These are phyloP conservation scores for Graphilbum fragrans DNA, from an alignment of 2,329 filamentous ascomycete genomes.

Conservation along the genomic window DNA sequence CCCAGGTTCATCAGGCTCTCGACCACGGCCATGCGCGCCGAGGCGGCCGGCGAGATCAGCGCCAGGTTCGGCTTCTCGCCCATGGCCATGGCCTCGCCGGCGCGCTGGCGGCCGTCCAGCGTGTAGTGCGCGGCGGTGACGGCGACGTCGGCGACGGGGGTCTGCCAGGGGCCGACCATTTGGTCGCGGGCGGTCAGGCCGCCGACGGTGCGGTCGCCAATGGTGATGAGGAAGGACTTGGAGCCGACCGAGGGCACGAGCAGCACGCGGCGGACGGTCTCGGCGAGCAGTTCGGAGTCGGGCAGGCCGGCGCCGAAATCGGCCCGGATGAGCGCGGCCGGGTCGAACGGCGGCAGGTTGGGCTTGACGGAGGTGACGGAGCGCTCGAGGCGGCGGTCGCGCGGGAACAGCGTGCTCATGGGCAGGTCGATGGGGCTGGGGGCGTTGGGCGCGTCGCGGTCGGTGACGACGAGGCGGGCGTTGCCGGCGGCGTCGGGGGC, in stretches of 20 bases:
- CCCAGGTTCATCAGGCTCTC: constrained; percentile 90
- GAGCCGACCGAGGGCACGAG: constrained; percentile 85
- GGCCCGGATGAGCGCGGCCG: constrained; percentile 49
- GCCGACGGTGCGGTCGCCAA: constrained; percentile 84
- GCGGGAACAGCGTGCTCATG: constrained; percentile 80
- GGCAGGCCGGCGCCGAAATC: constrained; percentile 42
- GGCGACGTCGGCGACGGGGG: constrained; percentile 84
- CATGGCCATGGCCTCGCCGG: constrained; percentile 96
- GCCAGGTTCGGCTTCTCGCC: constrained; percentile 85
- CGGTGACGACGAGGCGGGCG: constrained; percentile 66
- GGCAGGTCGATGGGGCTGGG: constrained; percentile 79
- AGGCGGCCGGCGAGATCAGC: constrained; percentile 78
- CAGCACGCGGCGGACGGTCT: constrained; percentile 73
- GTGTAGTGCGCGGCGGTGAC: constrained; percentile 78
- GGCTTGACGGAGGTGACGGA: constrained; percentile 59
- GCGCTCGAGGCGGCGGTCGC: constrained; percentile 69
- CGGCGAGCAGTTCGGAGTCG: constrained; percentile 38
- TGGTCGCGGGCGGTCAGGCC: constrained; percentile 83
- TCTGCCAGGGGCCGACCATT: constrained; percentile 95
- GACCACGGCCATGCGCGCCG: constrained; percentile 90
- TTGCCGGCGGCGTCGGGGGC: constrained; percentile 49
- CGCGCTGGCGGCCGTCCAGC: constrained; percentile 51
- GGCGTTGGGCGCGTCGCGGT: constrained; percentile 63
- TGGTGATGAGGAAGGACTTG: constrained; percentile 94
- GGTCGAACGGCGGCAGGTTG: constrained; percentile 60